A percentile compares a stretch with the other conserved stretches of the same genome.
Conservation (phyloP, 164 flowering plant genomes). For the Liriodendron chinense region DNA sequence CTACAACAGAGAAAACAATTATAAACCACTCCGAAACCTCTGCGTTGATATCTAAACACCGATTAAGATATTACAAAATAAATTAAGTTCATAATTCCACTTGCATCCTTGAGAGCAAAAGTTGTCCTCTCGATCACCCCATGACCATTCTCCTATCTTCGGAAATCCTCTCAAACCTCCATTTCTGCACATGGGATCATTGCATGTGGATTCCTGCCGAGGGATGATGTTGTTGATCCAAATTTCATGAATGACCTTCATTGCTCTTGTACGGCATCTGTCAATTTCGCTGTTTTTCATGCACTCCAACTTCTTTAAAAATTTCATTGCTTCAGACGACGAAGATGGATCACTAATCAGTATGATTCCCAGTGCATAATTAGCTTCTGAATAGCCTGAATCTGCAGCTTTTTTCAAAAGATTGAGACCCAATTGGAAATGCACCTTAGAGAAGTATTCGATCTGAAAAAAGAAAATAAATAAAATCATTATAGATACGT, state of each 20-base stretch:
- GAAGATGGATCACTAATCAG: neutral
- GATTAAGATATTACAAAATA: neutral
- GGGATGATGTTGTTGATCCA: conserved; percentile 2
- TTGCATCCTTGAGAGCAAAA: neutral
- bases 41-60: neutral
- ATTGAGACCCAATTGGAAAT: neutral
- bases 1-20: no score
- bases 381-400: conserved; percentile 1
- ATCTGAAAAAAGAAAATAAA: neutral
- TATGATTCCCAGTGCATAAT: conserved; percentile 3
- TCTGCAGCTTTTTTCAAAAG: neutral
- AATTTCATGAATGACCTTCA: neutral
- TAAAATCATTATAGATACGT: neutral
- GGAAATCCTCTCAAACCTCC: neutral
- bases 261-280: conserved; percentile 5
- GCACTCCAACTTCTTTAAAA: neutral
- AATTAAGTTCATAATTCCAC: neutral
- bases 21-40: no score
- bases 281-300: neutral
- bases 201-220: neutral
- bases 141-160: neutral
- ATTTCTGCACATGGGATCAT: neutral
- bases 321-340: neutral
- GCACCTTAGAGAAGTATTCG: neutral
- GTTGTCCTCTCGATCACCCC: neutral